Base-by-base conservation (phyloP, 805 yeast species). In the Saccharomycopsis sp. region DNA sequence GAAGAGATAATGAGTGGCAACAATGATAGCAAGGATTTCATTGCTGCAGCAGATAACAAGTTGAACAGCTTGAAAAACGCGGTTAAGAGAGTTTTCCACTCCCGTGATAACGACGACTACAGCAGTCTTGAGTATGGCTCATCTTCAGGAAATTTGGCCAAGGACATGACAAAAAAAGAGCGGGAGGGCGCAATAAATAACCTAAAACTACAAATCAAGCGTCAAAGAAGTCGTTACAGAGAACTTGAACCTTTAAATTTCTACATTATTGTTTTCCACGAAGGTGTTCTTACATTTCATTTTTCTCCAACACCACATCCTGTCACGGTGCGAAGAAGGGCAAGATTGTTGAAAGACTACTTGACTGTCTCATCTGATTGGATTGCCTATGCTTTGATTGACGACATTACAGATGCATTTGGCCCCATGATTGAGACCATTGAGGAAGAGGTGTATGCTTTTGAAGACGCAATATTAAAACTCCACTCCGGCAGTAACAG, bases 301-400 rank as follows among this genome's bases (percentile, higher is more conserved):
- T 86, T 85, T 60, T 79, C 86, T 7, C 89, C 96, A 9, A 86
- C 96, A 0, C 95, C 96, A 2, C 98, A 92, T 59, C 94, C 97
- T 0, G 83, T 87, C 36, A 92, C 92, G 55, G 98, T 92, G 23
- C 74, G 98, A 51, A 72, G 97, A 58, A 75, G 98, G 57, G 94
- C 95, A 0, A 69, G 98, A 43, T 63, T 92, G 48, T 67, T 89
- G 48, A 70, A 80, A 47, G 98, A 92, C 57, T 89, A 88, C 55
- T 65, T 92, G 47, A 85, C 84, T 2, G 95, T 92, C 4, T 75
- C 89, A 2, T 77, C 96, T 0, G 97, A 92, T 59, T 92, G 98
- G 98, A 80, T 92, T 34, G 89, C 96, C 1, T 92, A 92, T 61
- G 97, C 97, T 0, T 63, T 92, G 48, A 85, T 92, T 52, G 98